Evolutionary conservation across 2,329 filamentous ascomycete genomes (phyloP), one percentile per base, ranked within the genome.

Genomic region (Penicillium hordei): DNA sequence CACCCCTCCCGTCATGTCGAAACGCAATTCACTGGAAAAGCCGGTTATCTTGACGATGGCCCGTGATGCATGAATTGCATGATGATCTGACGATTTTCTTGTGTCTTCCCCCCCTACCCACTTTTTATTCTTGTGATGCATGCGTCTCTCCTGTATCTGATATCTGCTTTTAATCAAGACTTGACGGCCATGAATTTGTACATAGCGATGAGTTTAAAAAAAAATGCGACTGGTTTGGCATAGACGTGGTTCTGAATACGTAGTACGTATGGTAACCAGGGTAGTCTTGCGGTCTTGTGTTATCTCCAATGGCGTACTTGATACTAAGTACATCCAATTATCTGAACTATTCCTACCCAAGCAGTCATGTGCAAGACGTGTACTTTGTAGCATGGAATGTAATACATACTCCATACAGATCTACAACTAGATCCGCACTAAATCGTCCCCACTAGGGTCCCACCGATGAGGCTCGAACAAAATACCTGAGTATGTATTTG

Each of bases 141-240:
- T 53, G 55, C 55, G 49, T 53, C 55, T 25, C 39, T 23, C 54
- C 39, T 66, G 64, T 67, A 63, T 62, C 48, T 62, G 60, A 63
- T 65, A 65, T 59, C 61, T 64, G 58, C 49, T 57, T 58, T 63
- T 64, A 63, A 66, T 65, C 62, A 66, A 65, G 59, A 52, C 61
- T 60, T 60, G 43, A 64, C 58, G 61, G 61, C 61, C 62, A 51
- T 55, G 43, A 40, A 49, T 58, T 33, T 66, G 64, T 64, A 66
- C 48, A 66, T 64, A 64, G 52, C 52, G 44, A 54, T 57, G 48
- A 63, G 55, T 60, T 59, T 52, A 5, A 55, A 52, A 60, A 33
- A 55, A 57, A 63, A 60, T 61, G 57, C 50, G 54, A 61, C 55
- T 62, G 52, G 60, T 54, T 60, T 60, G 49, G 52, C 42, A 58